Evolutionary conservation across 2,329 filamentous ascomycete genomes (phyloP), one percentile per base, ranked within the genome.

Genomic region (Exophiala sp.): DNA sequence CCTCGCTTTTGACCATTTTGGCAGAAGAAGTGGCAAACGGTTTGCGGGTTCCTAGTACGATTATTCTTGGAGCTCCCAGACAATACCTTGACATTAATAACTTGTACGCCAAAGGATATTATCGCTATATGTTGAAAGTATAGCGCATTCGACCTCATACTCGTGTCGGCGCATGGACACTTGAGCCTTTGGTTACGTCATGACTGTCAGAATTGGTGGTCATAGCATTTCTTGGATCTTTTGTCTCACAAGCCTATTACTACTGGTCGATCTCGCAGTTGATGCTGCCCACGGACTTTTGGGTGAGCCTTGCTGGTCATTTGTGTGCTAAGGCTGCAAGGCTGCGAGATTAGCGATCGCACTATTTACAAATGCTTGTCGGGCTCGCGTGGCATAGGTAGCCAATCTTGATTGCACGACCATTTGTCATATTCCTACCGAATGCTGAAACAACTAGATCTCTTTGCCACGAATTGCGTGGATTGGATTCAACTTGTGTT

Each of bases 1-100:
- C 68, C 43, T 72, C 71, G 64, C 76, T 74, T 67, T 80, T 80
- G 54, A 78, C 77, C 76, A 79, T 79, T 55, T 65, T 76, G 59
- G 39, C 24, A 32, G 24, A 29, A 29, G 29, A 24, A 18, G 43
- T 46, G 5, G 47, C 14, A 38, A 41, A 48, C 33, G 5, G 38
- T 8, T 48, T 29, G 36, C 34, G 24, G 11, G 33, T 24, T 14
- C 11, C 14, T 20, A 43, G 20, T 5, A n/a, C 5, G 11, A 24
- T 14, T 12, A 20, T 24, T 14, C n/a, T 43, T 24, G 41, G 14
- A 8, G 11, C 20, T 11, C 12, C 20, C 20, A 29, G 9, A 32
- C 29, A 14, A 12, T n/a, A 24, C 29, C 41, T 29, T 21, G 21
- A 41, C 14, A 41, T 41, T 41, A 35, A 47, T 16, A n/a, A 20